phyloP scores from a whole-genome alignment of 2,329 filamentous ascomycete genomes.

The Biscogniauxia mediterranea region DNA sequence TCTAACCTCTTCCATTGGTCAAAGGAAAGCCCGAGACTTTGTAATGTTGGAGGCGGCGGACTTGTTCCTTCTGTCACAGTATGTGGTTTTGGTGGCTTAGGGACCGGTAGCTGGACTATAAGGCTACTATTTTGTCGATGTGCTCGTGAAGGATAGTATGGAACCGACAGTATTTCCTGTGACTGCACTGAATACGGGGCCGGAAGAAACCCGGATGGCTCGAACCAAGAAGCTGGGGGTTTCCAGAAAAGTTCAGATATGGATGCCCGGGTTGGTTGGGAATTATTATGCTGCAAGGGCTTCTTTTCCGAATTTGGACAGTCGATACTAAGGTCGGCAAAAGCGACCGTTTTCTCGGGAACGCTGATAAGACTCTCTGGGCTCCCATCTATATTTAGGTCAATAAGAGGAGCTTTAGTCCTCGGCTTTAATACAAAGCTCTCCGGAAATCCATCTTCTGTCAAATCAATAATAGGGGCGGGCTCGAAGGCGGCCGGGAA shows the following conservation, averaged over 20 bases:
- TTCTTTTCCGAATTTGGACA: no score
- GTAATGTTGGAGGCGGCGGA: neutral
- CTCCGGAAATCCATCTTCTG: no score
- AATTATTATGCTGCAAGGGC: neutral
- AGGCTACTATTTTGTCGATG: no score
- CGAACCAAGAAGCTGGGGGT: no score
- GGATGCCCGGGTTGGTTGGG: no score
- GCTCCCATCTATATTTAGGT: neutral
- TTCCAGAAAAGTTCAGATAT: no score
- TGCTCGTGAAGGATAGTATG: no score
- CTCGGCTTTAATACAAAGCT: neutral
- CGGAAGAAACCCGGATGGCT: no score
- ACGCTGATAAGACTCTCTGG: neutral
- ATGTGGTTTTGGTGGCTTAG: neutral
- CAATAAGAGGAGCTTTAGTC: neutral
- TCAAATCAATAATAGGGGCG: no score
- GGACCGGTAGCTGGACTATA: neutral
- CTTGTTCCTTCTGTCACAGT: neutral
- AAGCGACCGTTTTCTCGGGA: neutral
- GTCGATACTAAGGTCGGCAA: neutral
- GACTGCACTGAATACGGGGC: no score
- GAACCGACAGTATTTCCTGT: no score
- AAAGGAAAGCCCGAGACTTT: neutral
- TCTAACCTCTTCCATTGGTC: slow-evolving; percentile 2
- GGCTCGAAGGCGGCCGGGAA: neutral